A percentile compares a stretch with the other conserved stretches of the same genome.
Evolutionary conservation across 805 yeast species (phyloP).

Genomic region (Zygosaccharomyces rouxii): DNA sequence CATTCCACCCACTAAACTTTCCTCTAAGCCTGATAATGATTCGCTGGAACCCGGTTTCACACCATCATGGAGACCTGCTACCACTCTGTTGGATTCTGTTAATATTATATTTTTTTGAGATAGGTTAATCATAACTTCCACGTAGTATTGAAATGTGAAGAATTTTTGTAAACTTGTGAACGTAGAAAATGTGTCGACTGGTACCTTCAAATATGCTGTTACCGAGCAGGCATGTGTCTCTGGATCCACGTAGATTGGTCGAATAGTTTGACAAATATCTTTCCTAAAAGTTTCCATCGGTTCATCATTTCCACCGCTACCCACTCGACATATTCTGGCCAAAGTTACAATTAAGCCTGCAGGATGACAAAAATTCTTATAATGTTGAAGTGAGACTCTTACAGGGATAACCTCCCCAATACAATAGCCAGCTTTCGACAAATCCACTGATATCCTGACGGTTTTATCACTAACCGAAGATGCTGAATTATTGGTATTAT

Average conservation of each 20-base stretch:
- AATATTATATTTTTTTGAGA: slow-evolving; percentile 51
- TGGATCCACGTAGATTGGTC: slow-evolving; percentile 78
- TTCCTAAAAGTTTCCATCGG: slow-evolving; percentile 61
- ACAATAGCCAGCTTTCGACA: slow-evolving; percentile 63
- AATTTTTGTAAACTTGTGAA: slow-evolving; percentile 54
- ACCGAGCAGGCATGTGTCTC: slow-evolving; percentile 50
- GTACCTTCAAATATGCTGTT: slow-evolving; percentile 63
- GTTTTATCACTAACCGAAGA: slow-evolving; percentile 19
- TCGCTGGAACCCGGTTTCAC: slow-evolving; percentile 19
- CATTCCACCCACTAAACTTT: slow-evolving; percentile 12
- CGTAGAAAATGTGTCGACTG: slow-evolving; percentile 83
- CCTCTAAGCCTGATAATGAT: slow-evolving; percentile 14
- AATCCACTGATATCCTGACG: slow-evolving; percentile 42
- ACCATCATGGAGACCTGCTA: slow-evolving; percentile 16
- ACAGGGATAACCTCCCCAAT: slow-evolving; percentile 80
- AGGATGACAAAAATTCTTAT: slow-evolving; percentile 62
- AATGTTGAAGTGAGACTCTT: slow-evolving; percentile 60
- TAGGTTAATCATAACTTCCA: slow-evolving; percentile 78
- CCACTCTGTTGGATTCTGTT: slow-evolving; percentile 31
- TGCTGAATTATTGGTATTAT: slow-evolving; percentile 8
- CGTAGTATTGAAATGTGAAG: slow-evolving; percentile 76
- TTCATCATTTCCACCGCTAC: slow-evolving; percentile 53
- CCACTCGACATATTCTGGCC: slow-evolving; percentile 70
- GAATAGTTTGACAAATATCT: slow-evolving; percentile 71
- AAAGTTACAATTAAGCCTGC: slow-evolving; percentile 75